A percentile compares a stretch with the other conserved stretches of the same genome.
Conservation (phyloP, 169 alveolate species). For the Plasmodium gonderi region DNA sequence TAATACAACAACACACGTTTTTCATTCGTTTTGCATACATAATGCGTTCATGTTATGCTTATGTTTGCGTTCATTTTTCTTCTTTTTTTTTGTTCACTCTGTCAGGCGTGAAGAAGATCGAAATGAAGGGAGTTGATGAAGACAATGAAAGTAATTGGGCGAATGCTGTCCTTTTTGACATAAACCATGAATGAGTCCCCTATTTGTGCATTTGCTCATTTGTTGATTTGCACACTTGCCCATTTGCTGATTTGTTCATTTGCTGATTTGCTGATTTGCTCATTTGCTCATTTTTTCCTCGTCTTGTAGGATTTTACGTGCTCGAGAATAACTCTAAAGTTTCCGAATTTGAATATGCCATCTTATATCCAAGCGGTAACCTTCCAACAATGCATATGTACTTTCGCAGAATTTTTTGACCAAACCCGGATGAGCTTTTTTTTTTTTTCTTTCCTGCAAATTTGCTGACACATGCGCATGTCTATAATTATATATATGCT, state of each 20-base stretch:
- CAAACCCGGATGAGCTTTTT: background rate
- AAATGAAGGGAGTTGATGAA: constrained; percentile 50
- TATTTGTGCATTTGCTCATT: background rate
- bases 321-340: background rate
- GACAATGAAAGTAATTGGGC: constrained; percentile 45
- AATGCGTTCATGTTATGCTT: too few species aligned
- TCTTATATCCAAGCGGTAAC: constrained; percentile 36
- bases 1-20: background rate
- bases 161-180: too few species aligned
- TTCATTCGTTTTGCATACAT: background rate
- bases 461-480: background rate
- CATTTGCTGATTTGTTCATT: background rate
- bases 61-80: too few species aligned
- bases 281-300: background rate
- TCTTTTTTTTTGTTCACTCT: background rate
- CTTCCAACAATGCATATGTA: background rate
- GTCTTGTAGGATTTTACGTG: constrained; percentile 21
- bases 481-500: background rate
- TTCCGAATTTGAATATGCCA: constrained; percentile 55
- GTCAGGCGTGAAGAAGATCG: constrained; percentile 16
- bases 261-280: background rate
- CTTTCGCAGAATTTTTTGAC: too few species aligned
- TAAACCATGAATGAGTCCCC: background rate
- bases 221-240: background rate
- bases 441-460: background rate